Evolutionary conservation across 2,329 filamentous ascomycete species (phyloP).

Genomic region (Sporothrix phasma): DNA sequence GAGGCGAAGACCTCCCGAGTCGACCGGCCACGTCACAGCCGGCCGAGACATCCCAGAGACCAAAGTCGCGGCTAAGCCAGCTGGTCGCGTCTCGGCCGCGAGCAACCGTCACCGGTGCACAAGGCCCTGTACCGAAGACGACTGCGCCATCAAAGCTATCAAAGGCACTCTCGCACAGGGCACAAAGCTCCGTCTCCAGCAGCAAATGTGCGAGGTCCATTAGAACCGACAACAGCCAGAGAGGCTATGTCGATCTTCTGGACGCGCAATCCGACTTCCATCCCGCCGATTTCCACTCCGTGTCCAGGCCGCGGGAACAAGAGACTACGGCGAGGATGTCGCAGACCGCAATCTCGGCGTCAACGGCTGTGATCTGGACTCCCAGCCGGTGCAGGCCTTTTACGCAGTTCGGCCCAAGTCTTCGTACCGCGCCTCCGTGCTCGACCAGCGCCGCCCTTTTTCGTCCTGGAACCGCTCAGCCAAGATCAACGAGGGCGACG

Average conservation of each 20-base stretch:
- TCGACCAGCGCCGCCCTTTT: neutral
- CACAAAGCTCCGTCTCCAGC: slow-evolving; percentile 9
- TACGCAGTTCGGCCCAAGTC: slow-evolving; percentile 22
- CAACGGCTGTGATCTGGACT: slow-evolving; percentile 27
- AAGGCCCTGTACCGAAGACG: neutral
- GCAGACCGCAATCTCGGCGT: slow-evolving; percentile 48
- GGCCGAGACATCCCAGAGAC: neutral
- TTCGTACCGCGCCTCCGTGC: neutral
- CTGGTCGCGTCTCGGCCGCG: neutral
- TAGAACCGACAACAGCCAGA: neutral
- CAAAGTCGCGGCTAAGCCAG: neutral
- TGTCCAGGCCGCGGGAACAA: slow-evolving; percentile 39
- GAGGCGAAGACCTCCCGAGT: slow-evolving; percentile 21
- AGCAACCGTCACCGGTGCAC: neutral
- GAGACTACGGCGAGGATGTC: slow-evolving; percentile 55
- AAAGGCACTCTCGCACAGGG: neutral
- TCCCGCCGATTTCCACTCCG: slow-evolving; percentile 39
- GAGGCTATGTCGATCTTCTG: slow-evolving; percentile 41
- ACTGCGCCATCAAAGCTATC: neutral
- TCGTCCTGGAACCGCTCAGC: neutral
- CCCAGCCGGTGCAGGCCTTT: slow-evolving; percentile 28
- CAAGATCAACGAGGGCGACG: neutral
- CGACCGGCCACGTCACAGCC: slow-evolving; percentile 30
- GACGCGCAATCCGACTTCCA: slow-evolving; percentile 47
- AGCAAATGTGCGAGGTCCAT: neutral